These are phyloP conservation scores for Pythium myriotylum DNA, from an alignment of 352 stramenopile species.

Conservation along the genomic window DNA sequence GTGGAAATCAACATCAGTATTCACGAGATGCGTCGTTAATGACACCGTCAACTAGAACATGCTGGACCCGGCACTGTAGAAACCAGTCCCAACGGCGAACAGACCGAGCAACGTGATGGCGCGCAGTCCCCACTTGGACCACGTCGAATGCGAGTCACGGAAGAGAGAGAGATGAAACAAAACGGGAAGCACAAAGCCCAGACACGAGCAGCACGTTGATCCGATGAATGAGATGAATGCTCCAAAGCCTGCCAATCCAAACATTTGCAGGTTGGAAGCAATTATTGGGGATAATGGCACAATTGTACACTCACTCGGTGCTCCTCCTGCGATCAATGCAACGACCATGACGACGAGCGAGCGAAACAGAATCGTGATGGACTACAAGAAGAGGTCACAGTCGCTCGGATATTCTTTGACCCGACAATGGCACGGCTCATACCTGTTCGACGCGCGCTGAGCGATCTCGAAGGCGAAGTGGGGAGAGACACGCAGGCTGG, in stretches of 20 bases:
- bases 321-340: conserved; percentile 21
- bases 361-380: conserved; percentile 34
- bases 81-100: conserved; percentile 25
- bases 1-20: too few species aligned
- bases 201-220: conserved; percentile 68
- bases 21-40: conserved; percentile 11
- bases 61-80: conserved; percentile 24
- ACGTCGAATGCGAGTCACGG: conserved; percentile 12
- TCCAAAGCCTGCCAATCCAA: conserved; percentile 58
- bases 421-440: neutral
- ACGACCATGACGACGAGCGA: conserved; percentile 46
- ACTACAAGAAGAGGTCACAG: conserved; percentile 2
- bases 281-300: too few species aligned
- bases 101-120: conserved; percentile 24
- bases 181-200: conserved; percentile 76
- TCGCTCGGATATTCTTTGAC: too few species aligned
- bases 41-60: too few species aligned
- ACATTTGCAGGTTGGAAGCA: too few species aligned
- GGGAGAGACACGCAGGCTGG: conserved; percentile 27
- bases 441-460: conserved; percentile 11
- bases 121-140: conserved; percentile 6
- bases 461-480: neutral
- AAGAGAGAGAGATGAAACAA: conserved; percentile 70
- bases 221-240: conserved; percentile 79
- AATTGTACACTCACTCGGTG: conserved; percentile 31